phyloP scores from a whole-genome alignment of 495 filamentous ascomycete species.

The Trichoderma erinaceum region DNA sequence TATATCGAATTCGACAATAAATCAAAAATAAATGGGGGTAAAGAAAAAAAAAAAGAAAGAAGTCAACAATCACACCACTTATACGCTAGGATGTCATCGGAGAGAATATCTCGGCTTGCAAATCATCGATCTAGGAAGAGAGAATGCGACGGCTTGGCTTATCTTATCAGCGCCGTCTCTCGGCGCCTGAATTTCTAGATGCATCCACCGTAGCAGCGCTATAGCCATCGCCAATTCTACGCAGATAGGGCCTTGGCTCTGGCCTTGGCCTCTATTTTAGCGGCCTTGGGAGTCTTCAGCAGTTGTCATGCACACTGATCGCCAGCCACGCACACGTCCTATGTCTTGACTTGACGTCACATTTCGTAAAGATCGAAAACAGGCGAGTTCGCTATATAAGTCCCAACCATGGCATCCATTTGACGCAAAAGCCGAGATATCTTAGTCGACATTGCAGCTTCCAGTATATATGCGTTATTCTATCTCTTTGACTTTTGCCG shows the following conservation, averaged over 20 bases:
- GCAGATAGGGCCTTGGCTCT: not conserved
- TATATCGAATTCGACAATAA: not conserved
- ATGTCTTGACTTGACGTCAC: not conserved
- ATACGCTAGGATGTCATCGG: not conserved
- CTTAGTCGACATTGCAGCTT: not conserved
- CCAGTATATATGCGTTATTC: not conserved
- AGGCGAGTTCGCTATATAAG: not conserved
- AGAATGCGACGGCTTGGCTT: not conserved
- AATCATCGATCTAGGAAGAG: not conserved
- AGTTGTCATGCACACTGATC: not conserved
- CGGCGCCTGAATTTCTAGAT: not conserved
- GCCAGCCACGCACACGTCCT: not conserved
- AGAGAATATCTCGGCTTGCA: not conserved
- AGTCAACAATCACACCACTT: not conserved
- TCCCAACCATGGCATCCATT: not conserved
- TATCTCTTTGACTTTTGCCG: not conserved
- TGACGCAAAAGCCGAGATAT: not conserved
- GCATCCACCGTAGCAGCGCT: not conserved
- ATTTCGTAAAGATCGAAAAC: not conserved
- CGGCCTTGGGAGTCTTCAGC: not conserved
- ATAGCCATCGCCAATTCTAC: not conserved
- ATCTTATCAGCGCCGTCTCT: conserved; percentile 5
- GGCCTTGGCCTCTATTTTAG: not conserved
- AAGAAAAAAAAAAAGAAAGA: not conserved
- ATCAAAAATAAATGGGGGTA: not conserved